Evolutionary conservation across 2,329 filamentous ascomycete genomes (phyloP).

Genomic region (Pseudogymnoascus destructans): DNA sequence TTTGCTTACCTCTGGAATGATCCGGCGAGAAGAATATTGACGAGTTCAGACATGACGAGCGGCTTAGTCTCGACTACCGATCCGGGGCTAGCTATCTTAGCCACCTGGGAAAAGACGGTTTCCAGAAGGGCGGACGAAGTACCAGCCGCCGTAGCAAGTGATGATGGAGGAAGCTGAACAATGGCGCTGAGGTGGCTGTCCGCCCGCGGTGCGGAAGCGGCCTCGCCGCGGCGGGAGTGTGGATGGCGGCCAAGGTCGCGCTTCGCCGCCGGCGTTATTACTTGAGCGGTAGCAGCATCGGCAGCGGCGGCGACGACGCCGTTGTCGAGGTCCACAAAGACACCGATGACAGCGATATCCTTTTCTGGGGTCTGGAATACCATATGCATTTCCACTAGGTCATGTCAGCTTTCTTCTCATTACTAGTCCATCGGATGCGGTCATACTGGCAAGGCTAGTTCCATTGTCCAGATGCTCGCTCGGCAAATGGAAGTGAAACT

Average conservation of each 20-base stretch:
- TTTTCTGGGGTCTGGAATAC: slow-evolving; percentile 37
- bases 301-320: slow-evolving; percentile 16
- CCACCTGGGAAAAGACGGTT: slow-evolving; percentile 33
- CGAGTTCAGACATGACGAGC: slow-evolving; percentile 33
- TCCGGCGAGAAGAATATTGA: slow-evolving; percentile 22
- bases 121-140: slow-evolving; percentile 32
- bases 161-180: slow-evolving; percentile 18
- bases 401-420: slow-evolving; percentile 9
- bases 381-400: slow-evolving; percentile 42
- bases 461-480: slow-evolving; percentile 42
- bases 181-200: background rate
- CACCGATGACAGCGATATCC: slow-evolving; percentile 33
- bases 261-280: slow-evolving; percentile 4
- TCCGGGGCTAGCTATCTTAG: slow-evolving; percentile 32
- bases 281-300: slow-evolving; percentile 14
- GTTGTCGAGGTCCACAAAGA: slow-evolving; percentile 31
- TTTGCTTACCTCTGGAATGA: slow-evolving; percentile 13
- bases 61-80: slow-evolving; percentile 30
- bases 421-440: background rate
- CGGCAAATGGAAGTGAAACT: slow-evolving; percentile 49
- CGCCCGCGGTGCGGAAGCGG: background rate
- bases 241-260: slow-evolving; percentile 13
- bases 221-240: slow-evolving; percentile 6
- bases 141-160: slow-evolving; percentile 29
- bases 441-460: slow-evolving; percentile 31